These are phyloP conservation scores for Claviceps humidiphila DNA, from an alignment of 2,329 filamentous ascomycete genomes.

Conservation along the genomic window DNA sequence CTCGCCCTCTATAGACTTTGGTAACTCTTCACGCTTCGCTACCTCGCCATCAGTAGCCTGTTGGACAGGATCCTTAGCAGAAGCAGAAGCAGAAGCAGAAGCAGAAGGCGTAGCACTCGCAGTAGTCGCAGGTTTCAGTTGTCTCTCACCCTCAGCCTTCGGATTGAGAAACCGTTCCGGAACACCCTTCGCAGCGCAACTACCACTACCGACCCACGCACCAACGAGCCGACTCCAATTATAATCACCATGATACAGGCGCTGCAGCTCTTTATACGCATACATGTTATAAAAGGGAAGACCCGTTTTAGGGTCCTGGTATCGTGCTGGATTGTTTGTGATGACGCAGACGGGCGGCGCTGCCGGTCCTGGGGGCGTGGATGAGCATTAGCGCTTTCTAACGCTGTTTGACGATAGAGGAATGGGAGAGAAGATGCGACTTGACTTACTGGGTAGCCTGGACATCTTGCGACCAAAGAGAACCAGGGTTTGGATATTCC, in stretches of 20 bases:
- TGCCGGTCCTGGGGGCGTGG: constrained; percentile 29
- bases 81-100: too few species aligned
- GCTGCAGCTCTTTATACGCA: constrained; percentile 72
- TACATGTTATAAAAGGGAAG: constrained; percentile 67
- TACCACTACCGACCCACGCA: constrained; percentile 63
- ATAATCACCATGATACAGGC: constrained; percentile 59
- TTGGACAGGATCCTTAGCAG: too few species aligned
- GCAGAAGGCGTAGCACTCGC: neutral
- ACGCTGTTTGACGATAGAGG: neutral
- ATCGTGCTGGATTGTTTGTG: constrained; percentile 67
- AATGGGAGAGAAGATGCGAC: too few species aligned
- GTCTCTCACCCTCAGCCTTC: constrained; percentile 3
- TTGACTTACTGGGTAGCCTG: constrained; percentile 38
- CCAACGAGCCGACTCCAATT: constrained; percentile 72
- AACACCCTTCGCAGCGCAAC: constrained; percentile 58
- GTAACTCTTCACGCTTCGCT: neutral
- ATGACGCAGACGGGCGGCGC: constrained; percentile 58
- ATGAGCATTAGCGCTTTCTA: too few species aligned
- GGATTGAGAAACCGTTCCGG: constrained; percentile 56
- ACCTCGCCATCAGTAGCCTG: neutral
- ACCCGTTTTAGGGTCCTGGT: constrained; percentile 73
- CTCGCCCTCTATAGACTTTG: neutral
- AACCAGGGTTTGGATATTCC: constrained; percentile 43
- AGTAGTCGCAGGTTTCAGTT: neutral
- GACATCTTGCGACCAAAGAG: constrained; percentile 47